Conservation (phyloP, 805 yeast genomes). For the Kodamaea kaohsiungensis region DNA sequence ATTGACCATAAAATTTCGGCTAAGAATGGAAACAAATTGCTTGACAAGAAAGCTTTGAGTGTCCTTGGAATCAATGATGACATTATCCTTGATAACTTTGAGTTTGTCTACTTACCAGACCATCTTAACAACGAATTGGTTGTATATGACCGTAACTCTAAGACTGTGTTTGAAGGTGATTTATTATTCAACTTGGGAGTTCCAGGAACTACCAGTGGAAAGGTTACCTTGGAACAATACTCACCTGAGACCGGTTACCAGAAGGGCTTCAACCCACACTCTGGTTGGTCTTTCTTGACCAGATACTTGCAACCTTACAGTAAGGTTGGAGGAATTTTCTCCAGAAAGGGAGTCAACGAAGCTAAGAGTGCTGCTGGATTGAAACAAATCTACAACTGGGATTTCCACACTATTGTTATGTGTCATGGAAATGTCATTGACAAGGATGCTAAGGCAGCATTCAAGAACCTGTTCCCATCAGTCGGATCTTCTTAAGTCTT, state of each 20-base stretch:
- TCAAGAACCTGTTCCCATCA: constrained; percentile 8
- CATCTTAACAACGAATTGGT: constrained; percentile 63
- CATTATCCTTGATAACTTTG: constrained; percentile 43
- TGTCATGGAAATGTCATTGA: constrained; percentile 54
- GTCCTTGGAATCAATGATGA: constrained; percentile 38
- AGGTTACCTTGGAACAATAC: constrained; percentile 40
- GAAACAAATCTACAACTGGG: constrained; percentile 23
- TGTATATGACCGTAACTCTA: constrained; percentile 46
- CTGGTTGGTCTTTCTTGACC: constrained; percentile 44
- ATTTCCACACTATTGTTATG: constrained; percentile 25
- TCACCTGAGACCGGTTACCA: constrained; percentile 47
- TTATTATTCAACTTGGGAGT: constrained; percentile 58
- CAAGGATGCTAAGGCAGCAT: constrained; percentile 25
- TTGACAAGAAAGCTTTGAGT: constrained; percentile 23
- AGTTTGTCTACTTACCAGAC: constrained; percentile 56
- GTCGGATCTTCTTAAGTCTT: background rate
- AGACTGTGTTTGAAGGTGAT: constrained; percentile 60
- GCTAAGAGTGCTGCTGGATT: constrained; percentile 21
- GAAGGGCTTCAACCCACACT: constrained; percentile 40
- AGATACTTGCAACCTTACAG: constrained; percentile 44
- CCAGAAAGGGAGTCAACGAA: constrained; percentile 21
- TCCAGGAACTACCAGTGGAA: constrained; percentile 25
- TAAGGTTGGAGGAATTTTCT: constrained; percentile 32
- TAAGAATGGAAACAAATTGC: constrained; percentile 33
- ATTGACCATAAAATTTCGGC: constrained; percentile 44